Evolutionary conservation across 306 rosid species (phyloP), one percentile per base, ranked within the genome.

Genomic region (Quercus suber): DNA sequence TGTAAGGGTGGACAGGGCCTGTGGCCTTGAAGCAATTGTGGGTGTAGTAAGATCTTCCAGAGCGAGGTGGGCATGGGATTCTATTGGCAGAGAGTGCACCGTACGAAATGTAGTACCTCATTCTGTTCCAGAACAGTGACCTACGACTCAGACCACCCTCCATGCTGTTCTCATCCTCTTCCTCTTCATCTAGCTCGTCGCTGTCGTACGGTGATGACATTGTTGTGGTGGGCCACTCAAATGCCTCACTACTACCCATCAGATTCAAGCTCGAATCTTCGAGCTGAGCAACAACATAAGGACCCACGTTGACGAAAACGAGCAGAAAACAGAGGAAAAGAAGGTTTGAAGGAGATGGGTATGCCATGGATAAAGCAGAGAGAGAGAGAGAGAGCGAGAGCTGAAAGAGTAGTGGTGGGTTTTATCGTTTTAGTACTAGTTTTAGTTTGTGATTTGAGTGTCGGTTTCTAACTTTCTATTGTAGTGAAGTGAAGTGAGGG

Each of bases 51-150:
- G 99, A 93, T 80, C 99, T 82, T 0, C 99, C 99, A 1, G 99
- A 94, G 37, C 99, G 94, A 10, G 99, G 97, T 4, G 99, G 97
- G 72, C 99, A 94, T 0, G 97, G 99, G 84, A 94, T 88, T 67
- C 97, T 81, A 76, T 94, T 91, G 3, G 99, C 99, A 0, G 99
- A 71, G 18, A 94, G 97, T 0, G 99, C 99, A 13, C 97, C 97
- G 69, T 94, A 94, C 2, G 99, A 94, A 21, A 94, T 94, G 84
- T 88, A 94, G 85, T 91, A 89, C 81, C 52, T 89, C 77, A 83
- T 71, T 45, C 89, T 78, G 4, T 78, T 7, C 99, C 99, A 94
- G 87, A 87, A 91, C 72, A 94, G 83, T 13, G 99, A 90, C 89
- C 99, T 88, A 13, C 97, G 86, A 3, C 77, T 78, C 6, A 78